These are phyloP conservation scores for Pisolithus thermaeus DNA, from an alignment of 1,284 basidiomycete species.

Conservation along the genomic window DNA sequence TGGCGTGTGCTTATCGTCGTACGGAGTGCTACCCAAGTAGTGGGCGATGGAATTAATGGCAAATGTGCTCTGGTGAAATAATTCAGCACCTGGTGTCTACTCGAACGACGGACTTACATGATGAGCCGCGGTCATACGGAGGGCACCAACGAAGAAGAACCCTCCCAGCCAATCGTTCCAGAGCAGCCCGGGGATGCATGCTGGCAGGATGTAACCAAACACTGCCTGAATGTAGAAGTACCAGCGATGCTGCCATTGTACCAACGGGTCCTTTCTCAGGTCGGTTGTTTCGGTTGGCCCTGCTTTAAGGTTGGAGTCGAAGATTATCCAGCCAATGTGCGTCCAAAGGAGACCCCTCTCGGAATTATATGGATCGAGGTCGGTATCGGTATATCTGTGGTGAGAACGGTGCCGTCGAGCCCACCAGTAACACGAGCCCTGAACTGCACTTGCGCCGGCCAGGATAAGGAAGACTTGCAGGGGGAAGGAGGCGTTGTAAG, in stretches of 20 bases:
- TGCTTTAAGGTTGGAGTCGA: slow-evolving; percentile 73
- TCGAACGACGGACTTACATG: slow-evolving; percentile 53
- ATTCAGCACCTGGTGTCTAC: slow-evolving; percentile 4
- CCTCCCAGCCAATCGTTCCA: slow-evolving; percentile 86
- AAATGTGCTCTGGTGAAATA: slow-evolving; percentile 65
- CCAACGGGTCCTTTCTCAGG: slow-evolving; percentile 64
- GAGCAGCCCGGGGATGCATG: slow-evolving; percentile 64
- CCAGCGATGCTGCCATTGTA: slow-evolving; percentile 80
- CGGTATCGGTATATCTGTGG: slow-evolving; percentile 87
- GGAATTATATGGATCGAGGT: slow-evolving; percentile 86
- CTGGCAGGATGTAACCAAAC: slow-evolving; percentile 74
- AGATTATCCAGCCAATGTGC: slow-evolving; percentile 88
- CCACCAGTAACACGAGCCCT: slow-evolving; percentile 93
- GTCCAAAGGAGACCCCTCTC: slow-evolving; percentile 78
- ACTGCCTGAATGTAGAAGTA: slow-evolving; percentile 62
- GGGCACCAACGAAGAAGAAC: slow-evolving; percentile 68
- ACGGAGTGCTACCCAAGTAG: slow-evolving; percentile 78
- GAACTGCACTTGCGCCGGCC: slow-evolving; percentile 81
- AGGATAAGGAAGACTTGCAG: slow-evolving; percentile 73
- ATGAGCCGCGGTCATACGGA: slow-evolving; percentile 68
- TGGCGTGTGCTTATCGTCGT: slow-evolving; percentile 81
- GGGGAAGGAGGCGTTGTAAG: slow-evolving; percentile 75
- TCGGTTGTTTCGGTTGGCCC: slow-evolving; percentile 82
- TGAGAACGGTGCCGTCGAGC: slow-evolving; percentile 86
- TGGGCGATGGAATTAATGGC: slow-evolving; percentile 91